These are phyloP conservation scores for Aspergillus leporis DNA, from an alignment of 495 filamentous ascomycete species.

Conservation along the genomic window DNA sequence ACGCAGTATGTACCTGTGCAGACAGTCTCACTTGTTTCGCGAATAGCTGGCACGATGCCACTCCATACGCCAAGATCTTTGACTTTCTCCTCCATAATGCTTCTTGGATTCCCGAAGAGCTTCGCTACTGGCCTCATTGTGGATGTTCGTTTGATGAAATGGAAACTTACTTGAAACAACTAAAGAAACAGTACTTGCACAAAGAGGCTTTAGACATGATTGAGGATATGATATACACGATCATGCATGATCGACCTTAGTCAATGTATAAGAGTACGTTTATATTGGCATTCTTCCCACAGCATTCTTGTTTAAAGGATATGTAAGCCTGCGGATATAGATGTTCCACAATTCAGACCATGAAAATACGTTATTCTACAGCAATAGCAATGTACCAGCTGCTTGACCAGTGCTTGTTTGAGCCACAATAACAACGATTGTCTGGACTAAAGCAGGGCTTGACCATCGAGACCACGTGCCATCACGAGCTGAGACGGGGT, in stretches of 20 bases:
- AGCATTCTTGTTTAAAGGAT: background rate
- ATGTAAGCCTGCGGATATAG: background rate
- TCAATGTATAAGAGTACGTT: background rate
- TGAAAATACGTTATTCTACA: slow-evolving; percentile 9
- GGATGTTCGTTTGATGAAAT: slow-evolving; percentile 19
- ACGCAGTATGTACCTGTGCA: slow-evolving; percentile 26
- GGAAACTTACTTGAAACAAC: slow-evolving; percentile 20
- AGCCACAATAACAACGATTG: slow-evolving; percentile 29
- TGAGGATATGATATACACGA: slow-evolving; percentile 29
- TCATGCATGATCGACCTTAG: background rate
- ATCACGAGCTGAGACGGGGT: slow-evolving; percentile 30
- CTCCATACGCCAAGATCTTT: slow-evolving; percentile 27
- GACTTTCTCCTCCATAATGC: slow-evolving; percentile 23
- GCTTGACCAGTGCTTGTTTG: slow-evolving; percentile 12
- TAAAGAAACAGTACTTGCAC: slow-evolving; percentile 32
- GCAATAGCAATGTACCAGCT: slow-evolving; percentile 30
- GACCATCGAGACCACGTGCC: slow-evolving; percentile 31
- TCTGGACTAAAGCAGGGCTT: slow-evolving; percentile 32
- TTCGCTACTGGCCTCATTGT: background rate
- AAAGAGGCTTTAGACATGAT: slow-evolving; percentile 35
- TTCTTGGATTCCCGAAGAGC: slow-evolving; percentile 11
- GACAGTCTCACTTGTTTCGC: slow-evolving; percentile 28
- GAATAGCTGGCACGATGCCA: slow-evolving; percentile 30
- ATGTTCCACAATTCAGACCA: background rate
- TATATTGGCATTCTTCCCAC: background rate